Percentiles rank a stretch among this genome's conserved stretches.
Evolutionary conservation across 2,329 filamentous ascomycete species (phyloP).

Genomic region (Pseudocercospora macadamiae): DNA sequence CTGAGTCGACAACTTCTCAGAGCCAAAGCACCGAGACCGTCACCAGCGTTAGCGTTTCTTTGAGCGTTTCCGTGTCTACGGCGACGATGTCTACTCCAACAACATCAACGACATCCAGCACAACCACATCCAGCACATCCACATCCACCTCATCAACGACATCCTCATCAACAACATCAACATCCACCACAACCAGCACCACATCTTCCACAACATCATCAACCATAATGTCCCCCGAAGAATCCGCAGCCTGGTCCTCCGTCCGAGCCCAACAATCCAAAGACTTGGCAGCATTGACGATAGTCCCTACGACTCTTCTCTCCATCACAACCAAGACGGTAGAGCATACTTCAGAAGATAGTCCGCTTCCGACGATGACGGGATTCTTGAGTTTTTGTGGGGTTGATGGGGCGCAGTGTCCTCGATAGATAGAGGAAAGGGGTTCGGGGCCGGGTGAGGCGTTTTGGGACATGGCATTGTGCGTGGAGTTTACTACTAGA

Average conservation of each 20-base stretch:
- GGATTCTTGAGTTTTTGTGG: background rate
- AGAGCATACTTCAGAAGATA: background rate
- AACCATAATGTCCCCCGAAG: background rate
- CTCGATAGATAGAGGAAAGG: background rate
- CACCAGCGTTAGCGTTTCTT: background rate
- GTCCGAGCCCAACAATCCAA: background rate
- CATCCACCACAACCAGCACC: background rate
- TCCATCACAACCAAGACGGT: background rate
- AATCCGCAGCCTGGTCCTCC: background rate
- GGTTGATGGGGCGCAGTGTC: background rate
- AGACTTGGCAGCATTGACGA: background rate
- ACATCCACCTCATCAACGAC: background rate
- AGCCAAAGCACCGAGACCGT: background rate
- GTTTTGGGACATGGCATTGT: too few species aligned
- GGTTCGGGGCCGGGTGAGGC: too few species aligned
- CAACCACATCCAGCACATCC: background rate
- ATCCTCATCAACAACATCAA: too few species aligned
- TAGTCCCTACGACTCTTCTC: conserved; percentile 1
- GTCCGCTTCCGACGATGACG: background rate
- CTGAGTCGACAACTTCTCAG: background rate
- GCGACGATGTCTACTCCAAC: background rate
- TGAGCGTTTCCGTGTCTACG: background rate
- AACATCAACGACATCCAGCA: background rate
- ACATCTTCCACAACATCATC: background rate
- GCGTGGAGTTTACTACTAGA: too few species aligned